These are phyloP conservation scores for Rhododendron mucronatum DNA, from an alignment of 148 eudicot species.

Conservation along the genomic window DNA sequence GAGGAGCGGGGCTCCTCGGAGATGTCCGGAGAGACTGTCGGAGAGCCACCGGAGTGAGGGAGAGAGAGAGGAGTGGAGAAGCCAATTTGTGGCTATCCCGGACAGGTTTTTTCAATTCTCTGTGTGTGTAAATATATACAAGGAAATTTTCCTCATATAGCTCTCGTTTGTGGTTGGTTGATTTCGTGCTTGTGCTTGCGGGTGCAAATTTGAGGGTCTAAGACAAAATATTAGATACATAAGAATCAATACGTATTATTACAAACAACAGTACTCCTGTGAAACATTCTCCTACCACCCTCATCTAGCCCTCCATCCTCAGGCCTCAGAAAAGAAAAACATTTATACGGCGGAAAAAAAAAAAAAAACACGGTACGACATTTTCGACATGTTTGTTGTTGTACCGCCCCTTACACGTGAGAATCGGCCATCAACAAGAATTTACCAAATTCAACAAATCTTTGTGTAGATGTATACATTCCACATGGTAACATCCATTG, in stretches of 20 bases:
- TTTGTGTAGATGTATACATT: neutral
- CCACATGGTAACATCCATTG: slow-evolving; percentile 66
- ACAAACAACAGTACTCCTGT: neutral
- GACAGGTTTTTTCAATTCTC: no score
- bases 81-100: no score
- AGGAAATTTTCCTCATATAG: no score
- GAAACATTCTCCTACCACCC: neutral
- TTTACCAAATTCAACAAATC: neutral
- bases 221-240: no score
- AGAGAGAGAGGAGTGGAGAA: no score
- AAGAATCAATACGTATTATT: neutral
- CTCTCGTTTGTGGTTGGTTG: no score
- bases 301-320: neutral
- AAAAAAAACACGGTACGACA: neutral
- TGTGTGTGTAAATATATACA: no score
- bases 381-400: neutral
- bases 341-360: neutral
- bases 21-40: no score
- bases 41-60: no score
- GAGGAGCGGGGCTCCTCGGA: no score
- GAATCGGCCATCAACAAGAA: neutral
- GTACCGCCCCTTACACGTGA: neutral
- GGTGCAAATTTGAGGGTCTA: no score
- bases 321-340: neutral
- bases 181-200: no score